Evolutionary conservation across 768 basidiomycete genomes (phyloP).

Genomic region (Lactarius sp.): DNA sequence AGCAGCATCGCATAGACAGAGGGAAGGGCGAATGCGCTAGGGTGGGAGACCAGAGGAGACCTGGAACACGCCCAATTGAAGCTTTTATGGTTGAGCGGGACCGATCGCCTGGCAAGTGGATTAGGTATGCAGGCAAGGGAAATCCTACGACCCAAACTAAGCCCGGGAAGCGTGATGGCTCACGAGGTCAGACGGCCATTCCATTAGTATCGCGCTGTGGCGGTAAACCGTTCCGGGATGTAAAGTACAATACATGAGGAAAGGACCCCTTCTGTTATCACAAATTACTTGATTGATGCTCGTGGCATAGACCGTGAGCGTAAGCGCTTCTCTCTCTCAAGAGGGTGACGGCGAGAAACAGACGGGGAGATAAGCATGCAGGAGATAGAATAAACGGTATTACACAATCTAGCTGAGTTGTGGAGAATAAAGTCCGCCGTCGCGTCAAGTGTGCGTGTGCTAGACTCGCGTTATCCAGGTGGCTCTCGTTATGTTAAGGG

Average conservation of each 20-base stretch:
- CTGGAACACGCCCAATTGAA: constrained; percentile 21
- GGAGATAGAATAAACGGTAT: neutral
- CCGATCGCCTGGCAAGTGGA: constrained; percentile 26
- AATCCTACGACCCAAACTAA: constrained; percentile 9
- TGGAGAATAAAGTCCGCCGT: constrained; percentile 11
- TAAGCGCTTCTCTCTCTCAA: constrained; percentile 11
- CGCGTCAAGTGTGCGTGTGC: constrained; percentile 12
- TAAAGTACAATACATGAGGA: constrained; percentile 4
- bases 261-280: constrained; percentile 15
- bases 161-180: constrained; percentile 15
- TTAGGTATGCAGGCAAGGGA: constrained; percentile 12
- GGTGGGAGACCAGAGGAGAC: constrained; percentile 20
- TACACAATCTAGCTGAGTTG: neutral
- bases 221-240: constrained; percentile 19
- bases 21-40: constrained; percentile 9
- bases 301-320: constrained; percentile 10
- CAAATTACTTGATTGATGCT: constrained; percentile 23
- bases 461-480: constrained; percentile 19
- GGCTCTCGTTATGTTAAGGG: constrained; percentile 19
- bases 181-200: constrained; percentile 23
- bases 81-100: constrained; percentile 22
- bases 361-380: constrained; percentile 13
- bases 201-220: constrained; percentile 12
- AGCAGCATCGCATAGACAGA: constrained; percentile 27
- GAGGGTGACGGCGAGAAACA: constrained; percentile 1